Evolutionary conservation across 1,284 basidiomycete genomes (phyloP).

Genomic region (Wallemia ichthyophaga): DNA sequence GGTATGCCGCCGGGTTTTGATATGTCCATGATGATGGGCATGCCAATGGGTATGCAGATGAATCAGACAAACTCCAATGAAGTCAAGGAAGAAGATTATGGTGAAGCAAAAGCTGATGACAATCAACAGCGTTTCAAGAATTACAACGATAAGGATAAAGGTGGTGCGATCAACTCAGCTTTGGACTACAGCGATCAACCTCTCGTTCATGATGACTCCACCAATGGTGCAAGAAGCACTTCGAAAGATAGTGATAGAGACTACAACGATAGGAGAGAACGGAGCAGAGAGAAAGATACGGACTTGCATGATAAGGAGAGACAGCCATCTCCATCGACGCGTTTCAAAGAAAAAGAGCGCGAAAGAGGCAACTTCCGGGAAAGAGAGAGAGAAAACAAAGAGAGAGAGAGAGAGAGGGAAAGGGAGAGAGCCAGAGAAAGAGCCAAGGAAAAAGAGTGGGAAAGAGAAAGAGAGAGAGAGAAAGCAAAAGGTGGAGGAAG

Average conservation of each 20-base stretch:
- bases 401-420: too few species aligned
- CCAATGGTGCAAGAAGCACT: not conserved
- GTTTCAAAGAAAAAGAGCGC: not conserved
- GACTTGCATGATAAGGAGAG: too few species aligned
- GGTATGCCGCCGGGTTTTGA: not conserved
- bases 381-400: too few species aligned
- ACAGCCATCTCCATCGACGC: too few species aligned
- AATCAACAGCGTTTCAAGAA: not conserved
- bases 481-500: too few species aligned
- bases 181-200: not conserved
- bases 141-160: not conserved
- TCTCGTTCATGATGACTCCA: not conserved
- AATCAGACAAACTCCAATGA: not conserved
- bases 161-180: not conserved
- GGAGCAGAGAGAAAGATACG: too few species aligned
- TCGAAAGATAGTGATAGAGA: not conserved
- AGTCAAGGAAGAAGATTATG: not conserved
- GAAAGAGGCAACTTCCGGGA: not conserved
- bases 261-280: not conserved
- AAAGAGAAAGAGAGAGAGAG: too few species aligned
- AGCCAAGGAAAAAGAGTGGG: too few species aligned
- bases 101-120: not conserved
- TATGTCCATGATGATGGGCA: not conserved
- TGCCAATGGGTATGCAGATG: not conserved
- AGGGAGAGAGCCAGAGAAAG: too few species aligned